Evolutionary conservation across 192 early-diverging fungal genomes (phyloP).

Genomic region (Podila epicladia): DNA sequence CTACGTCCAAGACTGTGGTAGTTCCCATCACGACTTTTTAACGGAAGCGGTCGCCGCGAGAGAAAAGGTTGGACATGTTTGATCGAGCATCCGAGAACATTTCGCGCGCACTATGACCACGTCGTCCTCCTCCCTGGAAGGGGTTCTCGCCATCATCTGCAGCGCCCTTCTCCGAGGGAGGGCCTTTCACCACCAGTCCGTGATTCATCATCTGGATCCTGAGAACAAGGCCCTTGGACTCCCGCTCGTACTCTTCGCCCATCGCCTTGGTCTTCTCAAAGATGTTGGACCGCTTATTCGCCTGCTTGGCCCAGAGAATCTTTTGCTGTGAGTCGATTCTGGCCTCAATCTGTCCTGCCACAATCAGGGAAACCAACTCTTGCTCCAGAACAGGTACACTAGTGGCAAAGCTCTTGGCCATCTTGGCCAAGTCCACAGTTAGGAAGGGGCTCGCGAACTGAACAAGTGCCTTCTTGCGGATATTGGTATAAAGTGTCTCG

Average conservation of each 20-base stretch:
- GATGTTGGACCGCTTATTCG: slow-evolving; percentile 72
- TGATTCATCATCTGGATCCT: slow-evolving; percentile 71
- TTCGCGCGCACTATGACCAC: slow-evolving; percentile 1
- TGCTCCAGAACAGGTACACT: slow-evolving; percentile 68
- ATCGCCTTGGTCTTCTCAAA: slow-evolving; percentile 73
- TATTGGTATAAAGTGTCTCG: slow-evolving; percentile 70
- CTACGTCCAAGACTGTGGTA: neutral
- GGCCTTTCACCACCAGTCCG: slow-evolving; percentile 54
- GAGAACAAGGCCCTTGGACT: slow-evolving; percentile 67
- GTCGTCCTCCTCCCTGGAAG: slow-evolving; percentile 11
- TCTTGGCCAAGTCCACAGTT: slow-evolving; percentile 79
- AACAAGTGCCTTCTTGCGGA: slow-evolving; percentile 79
- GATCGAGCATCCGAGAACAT: slow-evolving; percentile 31
- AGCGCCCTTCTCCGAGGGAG: slow-evolving; percentile 18
- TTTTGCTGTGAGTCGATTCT: slow-evolving; percentile 91
- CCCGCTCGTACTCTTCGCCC: slow-evolving; percentile 74
- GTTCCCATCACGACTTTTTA: neutral
- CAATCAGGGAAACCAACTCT: slow-evolving; percentile 76
- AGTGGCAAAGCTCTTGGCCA: slow-evolving; percentile 79
- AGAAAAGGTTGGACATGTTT: slow-evolving; percentile 22
- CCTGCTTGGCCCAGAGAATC: slow-evolving; percentile 75
- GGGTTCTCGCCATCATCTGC: neutral
- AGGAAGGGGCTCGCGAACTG: slow-evolving; percentile 87
- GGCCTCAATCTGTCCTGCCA: slow-evolving; percentile 75
- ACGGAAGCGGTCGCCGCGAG: slow-evolving; percentile 17